A percentile compares a stretch with the other conserved stretches of the same genome.
These are phyloP conservation scores for Candida boidinii DNA, from an alignment of 805 yeast genomes.

Conservation along the genomic window DNA sequence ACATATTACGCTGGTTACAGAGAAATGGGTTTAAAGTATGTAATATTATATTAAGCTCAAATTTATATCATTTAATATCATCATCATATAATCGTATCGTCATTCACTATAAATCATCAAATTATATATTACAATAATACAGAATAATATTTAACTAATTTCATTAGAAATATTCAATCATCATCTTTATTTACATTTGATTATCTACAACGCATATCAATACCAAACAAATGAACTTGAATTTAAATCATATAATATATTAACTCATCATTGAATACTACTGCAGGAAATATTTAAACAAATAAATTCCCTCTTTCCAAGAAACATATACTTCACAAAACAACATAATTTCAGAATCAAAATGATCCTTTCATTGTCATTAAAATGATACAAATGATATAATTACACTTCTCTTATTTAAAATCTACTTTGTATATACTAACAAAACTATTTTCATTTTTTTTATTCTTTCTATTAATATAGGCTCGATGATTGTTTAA, in stretches of 20 bases:
- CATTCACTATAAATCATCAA: too few relatives aligned
- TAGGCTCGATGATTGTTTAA: conserved; percentile 75
- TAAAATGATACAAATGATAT: neutral
- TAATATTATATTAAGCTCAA: conserved; percentile 1
- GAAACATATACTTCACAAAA: neutral
- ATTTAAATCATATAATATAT: too few relatives aligned
- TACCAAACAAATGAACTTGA: too few relatives aligned
- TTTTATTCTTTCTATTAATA: conserved; percentile 4
- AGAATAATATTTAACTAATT: too few relatives aligned
- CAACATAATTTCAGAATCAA: neutral
- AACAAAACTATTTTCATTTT: conserved; percentile 5
- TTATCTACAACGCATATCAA: too few relatives aligned
- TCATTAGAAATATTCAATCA: too few relatives aligned
- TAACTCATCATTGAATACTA: too few relatives aligned
- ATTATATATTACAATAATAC: too few relatives aligned
- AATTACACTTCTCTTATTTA: neutral
- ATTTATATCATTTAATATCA: too few relatives aligned
- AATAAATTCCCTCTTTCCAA: neutral
- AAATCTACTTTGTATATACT: neutral
- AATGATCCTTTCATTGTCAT: neutral
- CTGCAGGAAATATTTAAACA: too few relatives aligned
- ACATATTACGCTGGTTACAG: conserved; percentile 82
- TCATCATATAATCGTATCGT: too few relatives aligned
- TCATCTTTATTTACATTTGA: too few relatives aligned
- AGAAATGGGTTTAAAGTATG: conserved; percentile 73